A percentile compares a stretch with the other conserved stretches of the same genome.
phyloP scores from a whole-genome alignment of 495 filamentous ascomycete genomes.

The Achaetomiella virescens region DNA sequence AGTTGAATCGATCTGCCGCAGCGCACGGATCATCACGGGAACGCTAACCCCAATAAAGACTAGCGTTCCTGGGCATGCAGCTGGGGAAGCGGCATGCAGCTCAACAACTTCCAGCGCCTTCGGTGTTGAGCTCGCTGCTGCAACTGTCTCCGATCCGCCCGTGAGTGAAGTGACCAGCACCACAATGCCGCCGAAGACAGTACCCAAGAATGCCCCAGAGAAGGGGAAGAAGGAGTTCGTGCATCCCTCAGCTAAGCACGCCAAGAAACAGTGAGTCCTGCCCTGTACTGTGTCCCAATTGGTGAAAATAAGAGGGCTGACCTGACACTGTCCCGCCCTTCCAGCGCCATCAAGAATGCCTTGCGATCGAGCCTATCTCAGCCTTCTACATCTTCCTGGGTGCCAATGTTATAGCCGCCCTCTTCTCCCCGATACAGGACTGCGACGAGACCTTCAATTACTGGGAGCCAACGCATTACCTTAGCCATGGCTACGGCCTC shows the following conservation, averaged over 20 bases:
- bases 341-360: slow-evolving; percentile 45
- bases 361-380: slow-evolving; percentile 62
- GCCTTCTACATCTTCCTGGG: slow-evolving; percentile 72
- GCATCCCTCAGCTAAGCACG: slow-evolving; percentile 42
- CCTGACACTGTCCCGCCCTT: slow-evolving; percentile 1
- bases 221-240: slow-evolving; percentile 28
- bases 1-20: slow-evolving; percentile 15
- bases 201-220: slow-evolving; percentile 14
- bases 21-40: slow-evolving; percentile 5
- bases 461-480: slow-evolving; percentile 96
- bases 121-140: background rate
- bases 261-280: slow-evolving; percentile 38
- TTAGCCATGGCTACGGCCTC: slow-evolving; percentile 88
- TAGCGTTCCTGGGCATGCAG: slow-evolving; percentile 4
- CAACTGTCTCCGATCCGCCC: background rate
- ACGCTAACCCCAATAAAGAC: slow-evolving; percentile 7
- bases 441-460: slow-evolving; percentile 99
- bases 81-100: background rate
- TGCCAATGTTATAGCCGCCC: slow-evolving; percentile 69
- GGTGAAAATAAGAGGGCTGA: background rate
- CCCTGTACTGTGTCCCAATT: background rate
- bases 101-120: background rate
- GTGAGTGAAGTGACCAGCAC: background rate
- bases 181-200: slow-evolving; percentile 25
- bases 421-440: slow-evolving; percentile 88